These are phyloP conservation scores for Candida morakotiae DNA, from an alignment of 805 yeast species.

Conservation along the genomic window DNA sequence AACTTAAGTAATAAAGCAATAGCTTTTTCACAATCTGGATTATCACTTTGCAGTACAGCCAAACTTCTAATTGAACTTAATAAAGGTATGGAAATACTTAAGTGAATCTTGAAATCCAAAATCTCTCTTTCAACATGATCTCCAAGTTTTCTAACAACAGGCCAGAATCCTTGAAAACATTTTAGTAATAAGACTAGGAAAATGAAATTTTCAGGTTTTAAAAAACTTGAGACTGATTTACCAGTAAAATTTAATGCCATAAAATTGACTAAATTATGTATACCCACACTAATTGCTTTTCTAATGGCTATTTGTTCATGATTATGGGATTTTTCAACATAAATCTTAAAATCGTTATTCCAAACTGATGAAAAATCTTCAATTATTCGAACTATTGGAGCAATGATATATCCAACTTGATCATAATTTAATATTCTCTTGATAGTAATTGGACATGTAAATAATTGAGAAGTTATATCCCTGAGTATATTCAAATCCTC, in stretches of 20 bases:
- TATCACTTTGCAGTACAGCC: conserved; percentile 13
- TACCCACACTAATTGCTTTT: conserved; percentile 26
- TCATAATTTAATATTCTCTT: conserved; percentile 37
- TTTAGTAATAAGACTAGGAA: conserved; percentile 45
- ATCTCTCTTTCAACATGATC: conserved; percentile 64
- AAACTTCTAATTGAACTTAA: conserved; percentile 39
- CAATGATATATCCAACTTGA: conserved; percentile 40
- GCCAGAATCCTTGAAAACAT: conserved; percentile 56
- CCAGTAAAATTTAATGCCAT: conserved; percentile 19
- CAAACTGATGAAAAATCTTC: conserved; percentile 15
- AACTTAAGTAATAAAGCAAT: conserved; percentile 20
- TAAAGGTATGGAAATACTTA: conserved; percentile 43
- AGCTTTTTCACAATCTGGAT: conserved; percentile 23
- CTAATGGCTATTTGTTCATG: conserved; percentile 16
- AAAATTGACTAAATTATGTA: conserved; percentile 26
- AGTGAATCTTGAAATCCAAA: conserved; percentile 46
- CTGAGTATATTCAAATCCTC: conserved; percentile 34
- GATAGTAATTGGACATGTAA: conserved; percentile 42
- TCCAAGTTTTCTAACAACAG: conserved; percentile 55
- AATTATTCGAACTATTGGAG: conserved; percentile 43
- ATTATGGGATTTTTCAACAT: conserved; percentile 18
- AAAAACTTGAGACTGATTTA: conserved; percentile 16
- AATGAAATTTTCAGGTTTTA: conserved; percentile 34
- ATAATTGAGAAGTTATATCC: conserved; percentile 36
- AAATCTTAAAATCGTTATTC: conserved; percentile 31